phyloP scores from a whole-genome alignment of 164 flowering plant genomes.

The Akebia trifoliata region DNA sequence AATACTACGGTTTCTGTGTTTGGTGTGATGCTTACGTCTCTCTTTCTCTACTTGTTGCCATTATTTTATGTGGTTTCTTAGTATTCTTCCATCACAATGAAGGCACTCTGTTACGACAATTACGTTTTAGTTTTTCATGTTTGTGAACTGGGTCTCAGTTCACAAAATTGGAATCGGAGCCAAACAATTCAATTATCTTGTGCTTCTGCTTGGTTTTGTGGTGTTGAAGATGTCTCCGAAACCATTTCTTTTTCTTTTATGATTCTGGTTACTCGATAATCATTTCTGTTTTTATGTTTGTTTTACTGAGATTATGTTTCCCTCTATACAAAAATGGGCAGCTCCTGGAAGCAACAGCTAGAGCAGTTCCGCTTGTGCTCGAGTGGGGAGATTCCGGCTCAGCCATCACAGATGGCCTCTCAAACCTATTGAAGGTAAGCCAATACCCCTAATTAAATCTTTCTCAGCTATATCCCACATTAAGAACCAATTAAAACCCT shows the following conservation, averaged over 20 bases:
- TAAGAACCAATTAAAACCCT: background rate
- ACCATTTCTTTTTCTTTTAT: background rate
- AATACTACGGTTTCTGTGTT: no score
- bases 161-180: no score
- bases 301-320: constrained; percentile 15
- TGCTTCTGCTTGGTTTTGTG: no score
- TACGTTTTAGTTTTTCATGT: no score
- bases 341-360: constrained; percentile 92
- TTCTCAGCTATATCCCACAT: background rate
- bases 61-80: no score
- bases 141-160: no score
- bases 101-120: no score
- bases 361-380: constrained; percentile 70
- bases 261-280: background rate
- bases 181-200: no score
- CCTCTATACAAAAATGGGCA: constrained; percentile 27
- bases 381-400: constrained; percentile 82
- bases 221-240: background rate
- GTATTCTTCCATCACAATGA: no score
- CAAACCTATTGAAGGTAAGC: constrained; percentile 75
- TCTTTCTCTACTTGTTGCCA: no score
- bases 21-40: no score
- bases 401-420: constrained; percentile 76
- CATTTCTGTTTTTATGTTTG: background rate
- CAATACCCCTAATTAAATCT: background rate